These are phyloP conservation scores for Erigeron philadelphicus DNA, from an alignment of 140 eudicot genomes.

Conservation along the genomic window DNA sequence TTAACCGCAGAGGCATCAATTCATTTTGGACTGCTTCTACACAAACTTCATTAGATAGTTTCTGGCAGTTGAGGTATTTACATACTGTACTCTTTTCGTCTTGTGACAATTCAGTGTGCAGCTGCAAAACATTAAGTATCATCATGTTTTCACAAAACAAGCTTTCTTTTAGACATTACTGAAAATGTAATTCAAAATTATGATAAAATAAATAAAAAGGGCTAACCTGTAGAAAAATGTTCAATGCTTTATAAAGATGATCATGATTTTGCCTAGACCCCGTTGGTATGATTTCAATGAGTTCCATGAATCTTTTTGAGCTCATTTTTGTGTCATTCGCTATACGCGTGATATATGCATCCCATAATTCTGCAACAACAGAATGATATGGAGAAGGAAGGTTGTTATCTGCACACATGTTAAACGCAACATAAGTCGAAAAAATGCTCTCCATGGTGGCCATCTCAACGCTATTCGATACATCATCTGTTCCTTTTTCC, in stretches of 20 bases:
- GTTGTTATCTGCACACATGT: conserved; percentile 30
- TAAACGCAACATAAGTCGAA: conserved; percentile 44
- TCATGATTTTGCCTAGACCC: conserved; percentile 70
- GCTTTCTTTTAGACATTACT: background rate
- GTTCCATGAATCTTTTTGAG: conserved; percentile 57
- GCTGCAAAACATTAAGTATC: conserved; percentile 30
- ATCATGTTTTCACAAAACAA: background rate
- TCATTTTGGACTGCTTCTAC: conserved; percentile 90
- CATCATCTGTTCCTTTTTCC: conserved; percentile 25
- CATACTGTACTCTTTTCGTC: conserved; percentile 75
- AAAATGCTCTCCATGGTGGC: conserved; percentile 55
- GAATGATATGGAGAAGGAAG: conserved; percentile 39
- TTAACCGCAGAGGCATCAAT: conserved; percentile 79
- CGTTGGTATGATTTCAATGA: conserved; percentile 59
- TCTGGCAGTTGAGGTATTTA: conserved; percentile 84
- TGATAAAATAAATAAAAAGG: conserved; percentile 13
- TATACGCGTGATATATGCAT: conserved; percentile 47
- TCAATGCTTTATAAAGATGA: conserved; percentile 71
- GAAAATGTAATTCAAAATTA: background rate
- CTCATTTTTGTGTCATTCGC: conserved; percentile 53
- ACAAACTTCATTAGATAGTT: conserved; percentile 80
- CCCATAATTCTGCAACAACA: conserved; percentile 79
- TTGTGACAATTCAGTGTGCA: conserved; percentile 60
- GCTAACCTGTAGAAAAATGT: conserved; percentile 55
- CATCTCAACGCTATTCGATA: conserved; percentile 48